A percentile compares a stretch with the other conserved stretches of the same genome.
Conservation (phyloP, 202 grass and related monocot species). For the Tripidium arundinaceum region DNA sequence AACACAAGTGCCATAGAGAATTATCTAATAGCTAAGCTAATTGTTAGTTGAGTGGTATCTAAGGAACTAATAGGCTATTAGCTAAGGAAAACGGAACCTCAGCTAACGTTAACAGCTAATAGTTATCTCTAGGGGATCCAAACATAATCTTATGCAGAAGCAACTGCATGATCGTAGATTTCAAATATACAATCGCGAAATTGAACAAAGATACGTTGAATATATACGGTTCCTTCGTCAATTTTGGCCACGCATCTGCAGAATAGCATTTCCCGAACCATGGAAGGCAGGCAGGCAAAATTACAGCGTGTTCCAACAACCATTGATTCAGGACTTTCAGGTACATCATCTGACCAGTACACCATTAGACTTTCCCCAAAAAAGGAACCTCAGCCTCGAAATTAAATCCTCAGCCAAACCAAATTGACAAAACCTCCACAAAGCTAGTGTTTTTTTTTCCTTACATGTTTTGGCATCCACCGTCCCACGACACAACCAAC, state of each 20-base stretch:
- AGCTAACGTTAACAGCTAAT: too few relatives aligned
- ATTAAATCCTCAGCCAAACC: slow-evolving; percentile 7
- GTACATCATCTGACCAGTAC: background rate
- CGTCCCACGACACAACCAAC: slow-evolving; percentile 6
- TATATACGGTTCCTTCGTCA: background rate
- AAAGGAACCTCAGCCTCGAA: slow-evolving; percentile 22
- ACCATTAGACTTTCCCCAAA: background rate
- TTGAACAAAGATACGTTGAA: too few relatives aligned
- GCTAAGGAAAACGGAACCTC: too few relatives aligned
- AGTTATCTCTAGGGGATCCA: too few relatives aligned
- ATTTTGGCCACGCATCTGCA: background rate
- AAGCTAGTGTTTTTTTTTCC: slow-evolving; percentile 10
- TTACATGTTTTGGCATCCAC: slow-evolving; percentile 16
- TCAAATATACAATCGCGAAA: too few relatives aligned
- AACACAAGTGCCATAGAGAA: too few relatives aligned
- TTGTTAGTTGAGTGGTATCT: too few relatives aligned
- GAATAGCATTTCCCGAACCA: slow-evolving; percentile 24
- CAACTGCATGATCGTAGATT: background rate
- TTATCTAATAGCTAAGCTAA: too few relatives aligned
- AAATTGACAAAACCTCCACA: slow-evolving; percentile 28
- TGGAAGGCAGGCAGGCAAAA: slow-evolving; percentile 1
- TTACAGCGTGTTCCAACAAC: slow-evolving; percentile 26
- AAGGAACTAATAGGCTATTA: too few relatives aligned
- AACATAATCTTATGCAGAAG: background rate
- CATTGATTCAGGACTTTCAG: background rate